Base-by-base conservation (phyloP, 148 eudicot species). In the Diospyros kaki region DNA sequence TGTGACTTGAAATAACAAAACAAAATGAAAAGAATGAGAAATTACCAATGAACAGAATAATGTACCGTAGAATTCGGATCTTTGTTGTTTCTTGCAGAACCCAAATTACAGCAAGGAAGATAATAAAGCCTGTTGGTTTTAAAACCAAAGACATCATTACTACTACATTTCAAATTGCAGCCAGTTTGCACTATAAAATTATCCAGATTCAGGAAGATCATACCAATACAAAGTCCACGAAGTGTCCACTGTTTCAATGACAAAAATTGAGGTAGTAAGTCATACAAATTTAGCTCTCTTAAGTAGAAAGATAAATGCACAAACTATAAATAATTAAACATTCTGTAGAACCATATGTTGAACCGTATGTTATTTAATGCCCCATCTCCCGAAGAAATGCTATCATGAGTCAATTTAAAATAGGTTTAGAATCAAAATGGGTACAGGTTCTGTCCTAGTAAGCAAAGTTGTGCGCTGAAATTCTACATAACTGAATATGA, bases 141-240 rank as follows among this genome's bases (percentile, higher is more conserved):
- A 81, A 73, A 17, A n/a, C 2, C 41, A 40, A 64, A 62, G 67
- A 46, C 12, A 73, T 75, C 68, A 78, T 44, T 43, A 50, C 8
- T 62, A 48, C 15, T 42, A 63, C 42, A 61, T 63, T 6, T 64
- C 69, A 39, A 28, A 74, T 63, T 39, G 61, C 48, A 75, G 71
- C 52, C 41, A 45, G 14, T n/a, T 51, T 15, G 40, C 45, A 64
- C 44, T 28, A 28, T 28, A 28, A 42, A 69, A 58, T 40, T 58
- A 10, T 64, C 58, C 48, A 70, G 69, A 55, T 40, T 68, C 59
- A 42, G 71, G 53, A 53, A 69, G 58, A 18, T 73, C 88, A 77
- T 74, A 92, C 98, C 97, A 40, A 94, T 88, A 73, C 98, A 94
- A 79, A 94, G 90, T 65, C 97, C 93, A 73, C 98, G 92, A 56